These are phyloP conservation scores for Hymenoscyphus scutula DNA, from an alignment of 2,329 filamentous ascomycete species.

Conservation along the genomic window DNA sequence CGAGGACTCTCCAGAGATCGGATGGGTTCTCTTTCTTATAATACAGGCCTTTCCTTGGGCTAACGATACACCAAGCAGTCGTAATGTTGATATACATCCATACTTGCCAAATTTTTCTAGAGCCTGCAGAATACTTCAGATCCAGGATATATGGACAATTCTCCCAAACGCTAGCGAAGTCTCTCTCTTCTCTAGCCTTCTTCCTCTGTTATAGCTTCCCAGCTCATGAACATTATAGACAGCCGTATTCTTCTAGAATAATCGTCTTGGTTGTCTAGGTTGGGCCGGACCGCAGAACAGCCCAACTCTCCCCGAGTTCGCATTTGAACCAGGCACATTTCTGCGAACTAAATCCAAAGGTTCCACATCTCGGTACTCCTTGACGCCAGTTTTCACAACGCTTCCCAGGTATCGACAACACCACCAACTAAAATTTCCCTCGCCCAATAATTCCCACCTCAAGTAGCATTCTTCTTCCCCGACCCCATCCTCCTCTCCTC, in stretches of 20 bases:
- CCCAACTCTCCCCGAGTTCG: neutral
- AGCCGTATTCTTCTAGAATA: neutral
- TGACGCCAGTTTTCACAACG: neutral
- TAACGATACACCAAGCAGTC: neutral
- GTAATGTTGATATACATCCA: neutral
- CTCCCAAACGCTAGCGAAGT: neutral
- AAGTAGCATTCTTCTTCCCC: neutral
- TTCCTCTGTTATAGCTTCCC: neutral
- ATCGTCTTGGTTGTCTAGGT: neutral
- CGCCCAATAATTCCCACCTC: neutral
- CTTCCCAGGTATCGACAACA: neutral
- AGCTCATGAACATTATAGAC: neutral
- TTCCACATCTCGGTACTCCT: neutral
- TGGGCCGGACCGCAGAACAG: neutral
- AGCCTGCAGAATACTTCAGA: neutral
- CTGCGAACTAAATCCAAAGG: neutral
- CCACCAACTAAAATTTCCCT: neutral
- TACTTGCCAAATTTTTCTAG: no score
- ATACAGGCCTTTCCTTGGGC: neutral
- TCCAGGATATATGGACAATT: neutral
- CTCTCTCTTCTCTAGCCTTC: neutral
- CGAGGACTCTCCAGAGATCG: neutral
- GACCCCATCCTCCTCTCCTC: constrained; percentile 6
- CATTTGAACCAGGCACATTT: neutral
- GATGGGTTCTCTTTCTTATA: neutral